phyloP scores from a whole-genome alignment of 441 rosid species.

The Codiaeum variegatum region DNA sequence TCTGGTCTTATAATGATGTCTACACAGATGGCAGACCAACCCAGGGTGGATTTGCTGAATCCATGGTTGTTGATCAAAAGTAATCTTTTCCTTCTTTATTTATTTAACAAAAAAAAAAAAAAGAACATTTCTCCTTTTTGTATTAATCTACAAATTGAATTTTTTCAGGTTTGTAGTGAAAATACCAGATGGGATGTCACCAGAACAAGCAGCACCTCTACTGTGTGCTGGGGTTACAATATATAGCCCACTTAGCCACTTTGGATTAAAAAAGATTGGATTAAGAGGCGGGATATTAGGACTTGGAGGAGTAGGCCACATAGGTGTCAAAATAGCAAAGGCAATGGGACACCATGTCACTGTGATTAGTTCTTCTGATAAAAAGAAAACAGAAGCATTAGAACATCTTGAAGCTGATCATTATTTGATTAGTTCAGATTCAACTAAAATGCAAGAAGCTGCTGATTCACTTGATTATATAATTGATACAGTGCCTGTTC shows the following conservation, averaged over 20 bases:
- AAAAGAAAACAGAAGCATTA: conserved; percentile 61
- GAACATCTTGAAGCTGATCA: conserved; percentile 66
- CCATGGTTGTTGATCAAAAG: conserved; percentile 61
- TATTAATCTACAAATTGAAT: neutral
- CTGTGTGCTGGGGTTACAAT: conserved; percentile 82
- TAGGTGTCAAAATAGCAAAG: conserved; percentile 77
- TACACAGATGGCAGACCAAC: conserved; percentile 53
- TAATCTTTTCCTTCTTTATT: no score
- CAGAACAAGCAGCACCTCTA: conserved; percentile 81
- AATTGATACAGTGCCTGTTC: conserved; percentile 72
- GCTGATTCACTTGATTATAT: conserved; percentile 68
- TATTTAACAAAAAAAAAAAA: neutral
- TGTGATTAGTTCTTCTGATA: conserved; percentile 63
- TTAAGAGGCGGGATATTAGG: conserved; percentile 72
- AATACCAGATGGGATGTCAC: conserved; percentile 77
- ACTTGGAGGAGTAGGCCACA: conserved; percentile 88
- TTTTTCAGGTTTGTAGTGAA: conserved; percentile 65
- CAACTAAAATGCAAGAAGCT: conserved; percentile 52
- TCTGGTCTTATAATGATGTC: conserved; percentile 55
- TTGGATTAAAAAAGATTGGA: conserved; percentile 57
- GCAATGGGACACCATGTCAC: conserved; percentile 85
- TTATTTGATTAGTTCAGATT: conserved; percentile 58
- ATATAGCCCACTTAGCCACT: conserved; percentile 81
- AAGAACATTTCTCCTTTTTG: no score
- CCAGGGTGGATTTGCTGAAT: conserved; percentile 77